A percentile compares a stretch with the other conserved stretches of the same genome.
Evolutionary conservation across 1,139 yeast genomes (phyloP).

Genomic region (Yamadazyma jaroonii): DNA sequence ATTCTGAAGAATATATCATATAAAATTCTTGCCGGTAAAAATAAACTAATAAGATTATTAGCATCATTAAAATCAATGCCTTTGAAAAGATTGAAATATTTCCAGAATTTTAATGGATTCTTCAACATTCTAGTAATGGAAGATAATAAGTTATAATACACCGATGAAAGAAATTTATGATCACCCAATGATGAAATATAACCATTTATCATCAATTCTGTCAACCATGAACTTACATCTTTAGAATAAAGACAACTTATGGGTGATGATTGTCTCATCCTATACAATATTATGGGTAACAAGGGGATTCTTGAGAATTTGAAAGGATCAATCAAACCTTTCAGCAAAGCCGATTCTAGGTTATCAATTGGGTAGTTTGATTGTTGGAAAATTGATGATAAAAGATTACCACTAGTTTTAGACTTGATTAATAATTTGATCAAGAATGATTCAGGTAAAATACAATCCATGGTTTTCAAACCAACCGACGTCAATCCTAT

Average conservation of each 20-base stretch:
- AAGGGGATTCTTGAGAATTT: slow-evolving; percentile 41
- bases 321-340: slow-evolving; percentile 38
- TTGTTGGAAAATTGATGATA: slow-evolving; percentile 18
- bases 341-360: slow-evolving; percentile 32
- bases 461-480: slow-evolving; percentile 34
- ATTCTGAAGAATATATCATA: slow-evolving; percentile 39
- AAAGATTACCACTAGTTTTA: slow-evolving; percentile 8
- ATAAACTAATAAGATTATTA: slow-evolving; percentile 30
- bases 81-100: slow-evolving; percentile 15
- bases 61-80: slow-evolving; percentile 31
- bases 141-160: slow-evolving; percentile 14
- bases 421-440: slow-evolving; percentile 27
- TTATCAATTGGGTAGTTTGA: slow-evolving; percentile 24
- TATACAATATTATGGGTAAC: slow-evolving; percentile 38
- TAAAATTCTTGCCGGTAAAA: slow-evolving; percentile 35
- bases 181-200: slow-evolving; percentile 41
- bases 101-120: slow-evolving; percentile 11
- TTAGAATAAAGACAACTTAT: slow-evolving; percentile 24
- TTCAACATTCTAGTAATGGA: slow-evolving; percentile 9
- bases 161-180: slow-evolving; percentile 25
- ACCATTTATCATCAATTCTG: slow-evolving; percentile 36
- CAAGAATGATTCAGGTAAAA: slow-evolving; percentile 36
- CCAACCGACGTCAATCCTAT: slow-evolving; percentile 43
- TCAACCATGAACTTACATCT: slow-evolving; percentile 21
- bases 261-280: slow-evolving; percentile 39